Evolutionary conservation across 2,329 filamentous ascomycete genomes (phyloP).

Genomic region (Teratosphaeria pseudoeucalypti): DNA sequence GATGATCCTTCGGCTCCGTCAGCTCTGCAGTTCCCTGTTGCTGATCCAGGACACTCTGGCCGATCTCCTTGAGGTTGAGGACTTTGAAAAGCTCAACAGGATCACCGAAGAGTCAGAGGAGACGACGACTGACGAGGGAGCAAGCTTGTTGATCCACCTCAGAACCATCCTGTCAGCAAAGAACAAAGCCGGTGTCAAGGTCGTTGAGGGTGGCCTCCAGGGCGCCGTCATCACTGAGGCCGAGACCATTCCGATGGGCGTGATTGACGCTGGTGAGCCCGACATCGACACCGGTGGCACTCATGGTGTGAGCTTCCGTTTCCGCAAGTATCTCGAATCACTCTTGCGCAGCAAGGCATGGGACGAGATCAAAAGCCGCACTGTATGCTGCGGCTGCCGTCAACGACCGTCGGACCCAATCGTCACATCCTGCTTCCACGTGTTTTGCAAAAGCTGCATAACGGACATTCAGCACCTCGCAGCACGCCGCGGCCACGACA

Average conservation of each 20-base stretch:
- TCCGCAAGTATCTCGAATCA: constrained; percentile 30
- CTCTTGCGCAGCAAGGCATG: constrained; percentile 26
- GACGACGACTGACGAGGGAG: constrained; percentile 5
- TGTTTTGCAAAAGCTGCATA: constrained; percentile 46
- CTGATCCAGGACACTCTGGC: constrained; percentile 37
- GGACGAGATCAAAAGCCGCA: constrained; percentile 26
- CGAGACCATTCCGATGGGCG: constrained; percentile 9
- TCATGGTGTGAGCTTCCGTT: constrained; percentile 32
- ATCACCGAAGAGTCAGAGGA: constrained; percentile 8
- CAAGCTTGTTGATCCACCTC: constrained; percentile 10
- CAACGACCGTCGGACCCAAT: constrained; percentile 29
- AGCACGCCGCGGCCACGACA: constrained; percentile 13
- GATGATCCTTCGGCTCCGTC: constrained; percentile 42
- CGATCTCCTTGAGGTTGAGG: constrained; percentile 34
- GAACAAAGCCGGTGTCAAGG: constrained; percentile 4
- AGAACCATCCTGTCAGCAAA: constrained; percentile 9
- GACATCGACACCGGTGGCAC: constrained; percentile 15
- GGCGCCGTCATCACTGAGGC: constrained; percentile 10
- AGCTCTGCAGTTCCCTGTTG: constrained; percentile 41
- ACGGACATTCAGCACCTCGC: constrained; percentile 20
- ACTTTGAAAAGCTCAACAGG: constrained; percentile 33
- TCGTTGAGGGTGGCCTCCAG: constrained; percentile 10
- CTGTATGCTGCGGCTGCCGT: constrained; percentile 35
- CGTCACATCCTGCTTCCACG: constrained; percentile 44
- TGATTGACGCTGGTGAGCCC: constrained; percentile 7